A percentile compares a stretch with the other conserved stretches of the same genome.
phyloP scores from a whole-genome alignment of 805 yeast species.

The Pichia heedii region DNA sequence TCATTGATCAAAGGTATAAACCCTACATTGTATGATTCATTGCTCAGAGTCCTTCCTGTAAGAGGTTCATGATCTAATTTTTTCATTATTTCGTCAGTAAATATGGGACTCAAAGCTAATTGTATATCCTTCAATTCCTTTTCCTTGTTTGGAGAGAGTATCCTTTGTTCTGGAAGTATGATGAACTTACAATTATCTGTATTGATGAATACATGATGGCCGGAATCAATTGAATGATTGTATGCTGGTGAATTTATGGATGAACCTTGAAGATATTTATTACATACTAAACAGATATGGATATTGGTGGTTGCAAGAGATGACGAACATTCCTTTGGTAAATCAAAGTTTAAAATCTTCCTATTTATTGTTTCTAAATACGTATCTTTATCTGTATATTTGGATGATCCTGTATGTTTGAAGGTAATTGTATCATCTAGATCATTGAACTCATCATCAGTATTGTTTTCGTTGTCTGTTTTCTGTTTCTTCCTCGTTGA shows the following conservation, averaged over 20 bases:
- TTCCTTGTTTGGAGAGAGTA: conserved; percentile 26
- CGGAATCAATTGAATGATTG: conserved; percentile 51
- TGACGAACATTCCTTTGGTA: conserved; percentile 56
- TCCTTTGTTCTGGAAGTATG: conserved; percentile 55
- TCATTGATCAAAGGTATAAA: conserved; percentile 52
- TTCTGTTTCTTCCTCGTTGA: neutral
- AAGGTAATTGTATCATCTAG: conserved; percentile 2
- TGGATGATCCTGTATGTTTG: neutral
- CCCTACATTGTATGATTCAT: conserved; percentile 47
- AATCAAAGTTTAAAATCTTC: conserved; percentile 52
- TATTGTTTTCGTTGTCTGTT: conserved; percentile 4
- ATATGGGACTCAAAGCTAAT: conserved; percentile 44
- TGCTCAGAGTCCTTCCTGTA: conserved; percentile 34
- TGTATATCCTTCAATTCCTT: conserved; percentile 42
- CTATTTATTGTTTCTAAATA: conserved; percentile 38
- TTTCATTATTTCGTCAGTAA: conserved; percentile 27
- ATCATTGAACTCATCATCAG: conserved; percentile 7
- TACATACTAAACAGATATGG: conserved; percentile 68
- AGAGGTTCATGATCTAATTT: conserved; percentile 20
- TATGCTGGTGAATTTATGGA: conserved; percentile 57
- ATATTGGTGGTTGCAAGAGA: conserved; percentile 53
- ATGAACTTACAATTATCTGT: conserved; percentile 41
- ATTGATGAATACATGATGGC: conserved; percentile 57
- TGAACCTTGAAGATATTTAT: conserved; percentile 64
- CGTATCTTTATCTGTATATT: conserved; percentile 9